Evolutionary conservation across 257 asterid species (phyloP).

Genomic region (Fraxinus excelsior): DNA sequence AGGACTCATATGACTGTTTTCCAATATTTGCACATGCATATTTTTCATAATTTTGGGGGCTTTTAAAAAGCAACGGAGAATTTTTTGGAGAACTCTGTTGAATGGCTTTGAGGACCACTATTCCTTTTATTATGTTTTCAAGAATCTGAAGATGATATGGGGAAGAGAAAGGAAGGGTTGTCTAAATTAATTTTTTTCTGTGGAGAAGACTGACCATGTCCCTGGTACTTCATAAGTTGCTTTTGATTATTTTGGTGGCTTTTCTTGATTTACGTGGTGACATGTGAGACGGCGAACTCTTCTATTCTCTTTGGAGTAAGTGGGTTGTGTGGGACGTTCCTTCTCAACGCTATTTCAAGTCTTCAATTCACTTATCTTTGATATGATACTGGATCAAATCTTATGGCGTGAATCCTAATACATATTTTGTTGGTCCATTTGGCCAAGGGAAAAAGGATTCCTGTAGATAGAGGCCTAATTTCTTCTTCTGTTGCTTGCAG

Average conservation of each 20-base stretch:
- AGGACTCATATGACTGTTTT: neutral
- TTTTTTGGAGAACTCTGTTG: neutral
- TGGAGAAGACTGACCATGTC: neutral
- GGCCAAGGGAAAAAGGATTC: neutral
- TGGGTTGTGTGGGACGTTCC: neutral
- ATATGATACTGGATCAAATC: neutral
- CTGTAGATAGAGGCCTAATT: neutral
- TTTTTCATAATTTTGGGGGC: neutral
- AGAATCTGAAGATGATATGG: neutral
- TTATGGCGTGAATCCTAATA: neutral
- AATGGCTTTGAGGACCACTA: neutral
- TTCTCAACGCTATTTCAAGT: neutral
- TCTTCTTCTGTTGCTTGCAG: neutral
- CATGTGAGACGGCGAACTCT: neutral
- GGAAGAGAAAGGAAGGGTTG: neutral
- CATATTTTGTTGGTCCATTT: neutral
- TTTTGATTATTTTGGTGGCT: neutral
- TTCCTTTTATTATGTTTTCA: neutral
- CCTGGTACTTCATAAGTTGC: neutral
- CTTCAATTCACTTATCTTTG: neutral
- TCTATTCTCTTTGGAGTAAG: neutral
- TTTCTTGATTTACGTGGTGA: neutral
- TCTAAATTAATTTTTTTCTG: neutral
- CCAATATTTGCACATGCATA: neutral
- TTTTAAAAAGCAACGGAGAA: neutral